Conservation (phyloP, 805 yeast species). For the Cyberlindnera mississippiensis region DNA sequence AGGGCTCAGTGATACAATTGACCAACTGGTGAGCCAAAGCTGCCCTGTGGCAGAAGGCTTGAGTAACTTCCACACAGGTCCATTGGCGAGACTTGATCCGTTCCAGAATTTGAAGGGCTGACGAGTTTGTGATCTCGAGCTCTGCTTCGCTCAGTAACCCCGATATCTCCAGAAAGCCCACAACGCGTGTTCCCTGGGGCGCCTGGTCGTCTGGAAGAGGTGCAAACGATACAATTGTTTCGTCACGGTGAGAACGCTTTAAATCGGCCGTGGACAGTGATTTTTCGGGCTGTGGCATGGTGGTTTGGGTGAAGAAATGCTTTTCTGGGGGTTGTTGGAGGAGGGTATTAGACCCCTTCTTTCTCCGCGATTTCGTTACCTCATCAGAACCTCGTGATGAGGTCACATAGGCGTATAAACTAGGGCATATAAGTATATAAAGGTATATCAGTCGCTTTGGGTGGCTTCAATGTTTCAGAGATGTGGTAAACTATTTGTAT, state of each 20-base stretch:
- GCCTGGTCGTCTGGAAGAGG: not conserved
- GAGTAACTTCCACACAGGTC: slow-evolving; percentile 41
- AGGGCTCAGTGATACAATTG: slow-evolving; percentile 32
- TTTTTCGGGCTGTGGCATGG: too few relatives aligned
- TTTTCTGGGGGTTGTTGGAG: too few relatives aligned
- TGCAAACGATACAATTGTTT: not conserved
- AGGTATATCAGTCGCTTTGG: too few relatives aligned
- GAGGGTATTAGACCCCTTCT: too few relatives aligned
- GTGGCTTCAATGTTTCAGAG: too few relatives aligned
- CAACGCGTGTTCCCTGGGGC: not conserved
- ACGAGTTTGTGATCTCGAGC: slow-evolving; percentile 36
- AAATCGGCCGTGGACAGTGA: too few relatives aligned
- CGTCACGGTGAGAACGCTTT: not conserved
- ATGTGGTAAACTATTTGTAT: too few relatives aligned
- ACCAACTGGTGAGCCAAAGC: slow-evolving; percentile 53
- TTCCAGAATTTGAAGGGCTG: slow-evolving; percentile 27
- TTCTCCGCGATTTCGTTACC: too few relatives aligned
- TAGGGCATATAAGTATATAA: too few relatives aligned
- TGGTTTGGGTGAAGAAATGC: too few relatives aligned
- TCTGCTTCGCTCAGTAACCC: slow-evolving; percentile 21
- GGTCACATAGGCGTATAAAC: too few relatives aligned
- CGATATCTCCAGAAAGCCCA: slow-evolving; percentile 1
- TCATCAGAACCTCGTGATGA: too few relatives aligned
- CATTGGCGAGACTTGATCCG: slow-evolving; percentile 29
- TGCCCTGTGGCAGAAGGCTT: slow-evolving; percentile 55